A percentile compares a stretch with the other conserved stretches of the same genome.
Evolutionary conservation across 805 yeast genomes (phyloP).

Genomic region (Yarrowia alimentaria): DNA sequence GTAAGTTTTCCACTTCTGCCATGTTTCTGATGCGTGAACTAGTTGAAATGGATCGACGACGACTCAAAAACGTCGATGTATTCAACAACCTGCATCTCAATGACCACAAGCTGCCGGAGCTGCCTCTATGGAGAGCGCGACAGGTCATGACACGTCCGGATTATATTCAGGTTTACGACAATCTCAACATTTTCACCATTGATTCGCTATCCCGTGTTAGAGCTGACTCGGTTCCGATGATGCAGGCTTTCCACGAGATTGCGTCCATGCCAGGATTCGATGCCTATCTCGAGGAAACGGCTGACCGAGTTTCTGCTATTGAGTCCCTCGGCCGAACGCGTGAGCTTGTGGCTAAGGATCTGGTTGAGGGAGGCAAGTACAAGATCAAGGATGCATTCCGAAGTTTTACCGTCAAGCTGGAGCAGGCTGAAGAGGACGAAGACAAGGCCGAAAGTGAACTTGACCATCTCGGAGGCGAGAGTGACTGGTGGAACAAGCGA

Average conservation of each 20-base stretch:
- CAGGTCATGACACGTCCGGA: conserved; percentile 85
- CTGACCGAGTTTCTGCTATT: conserved; percentile 67
- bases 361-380: conserved; percentile 43
- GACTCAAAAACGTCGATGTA: conserved; percentile 21
- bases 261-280: conserved; percentile 70
- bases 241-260: conserved; percentile 83
- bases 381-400: conserved; percentile 29
- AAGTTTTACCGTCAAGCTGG: conserved; percentile 11
- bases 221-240: conserved; percentile 85
- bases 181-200: conserved; percentile 73
- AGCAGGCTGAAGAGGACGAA: conserved; percentile 32
- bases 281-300: conserved; percentile 60
- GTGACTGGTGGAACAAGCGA: conserved; percentile 33
- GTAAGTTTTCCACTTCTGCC: conserved; percentile 71
- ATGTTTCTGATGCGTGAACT: conserved; percentile 69
- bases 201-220: conserved; percentile 68
- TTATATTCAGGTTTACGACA: conserved; percentile 71
- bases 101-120: conserved; percentile 62
- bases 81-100: conserved; percentile 33
- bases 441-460: conserved; percentile 34
- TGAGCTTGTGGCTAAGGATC: conserved; percentile 70
- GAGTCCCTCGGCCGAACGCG: conserved; percentile 77
- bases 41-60: conserved; percentile 60
- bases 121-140: conserved; percentile 80
- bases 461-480: conserved; percentile 29